Percentiles rank a stretch among this genome's conserved stretches.
Evolutionary conservation across 352 stramenopile species (phyloP).

Genomic region (Phytophthora crassamura): DNA sequence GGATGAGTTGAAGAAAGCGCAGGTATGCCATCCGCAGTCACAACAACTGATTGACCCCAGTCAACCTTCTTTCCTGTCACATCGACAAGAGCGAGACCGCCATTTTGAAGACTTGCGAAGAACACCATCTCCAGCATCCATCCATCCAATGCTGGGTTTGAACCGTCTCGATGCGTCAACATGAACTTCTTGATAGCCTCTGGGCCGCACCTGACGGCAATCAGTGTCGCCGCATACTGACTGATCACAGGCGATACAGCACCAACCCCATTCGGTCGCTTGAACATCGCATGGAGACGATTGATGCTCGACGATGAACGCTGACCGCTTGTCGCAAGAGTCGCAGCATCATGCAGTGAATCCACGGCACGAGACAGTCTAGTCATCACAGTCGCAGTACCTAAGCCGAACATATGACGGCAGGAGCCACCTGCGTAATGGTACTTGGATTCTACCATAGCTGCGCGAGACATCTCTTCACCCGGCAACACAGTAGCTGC

Average conservation of each 20-base stretch:
- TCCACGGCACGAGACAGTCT: constrained; percentile 9
- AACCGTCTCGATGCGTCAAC: not conserved
- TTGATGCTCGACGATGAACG: constrained; percentile 10
- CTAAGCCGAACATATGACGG: constrained; percentile 23
- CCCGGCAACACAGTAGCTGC: not conserved
- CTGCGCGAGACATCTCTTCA: constrained; percentile 10
- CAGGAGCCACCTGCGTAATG: constrained; percentile 25
- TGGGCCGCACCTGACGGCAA: constrained; percentile 13
- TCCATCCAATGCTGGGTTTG: constrained; percentile 11
- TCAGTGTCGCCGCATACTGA: constrained; percentile 4
- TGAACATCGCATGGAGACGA: constrained; percentile 6
- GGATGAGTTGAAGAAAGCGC: not conserved
- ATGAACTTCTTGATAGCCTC: constrained; percentile 14
- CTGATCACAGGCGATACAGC: not conserved
- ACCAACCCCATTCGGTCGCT: not conserved
- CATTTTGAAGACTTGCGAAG: constrained; percentile 21
- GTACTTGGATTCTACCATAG: constrained; percentile 23
- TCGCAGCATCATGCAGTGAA: constrained; percentile 6
- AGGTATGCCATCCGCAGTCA: constrained; percentile 9
- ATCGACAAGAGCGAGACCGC: constrained; percentile 2
- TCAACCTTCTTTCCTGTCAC: constrained; percentile 7
- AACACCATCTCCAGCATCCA: constrained; percentile 28
- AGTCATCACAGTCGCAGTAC: not conserved
- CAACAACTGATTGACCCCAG: constrained; percentile 7
- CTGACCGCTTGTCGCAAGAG: not conserved